Conservation (phyloP, 1,284 basidiomycete genomes). For the Ceratobasidium sp. region DNA sequence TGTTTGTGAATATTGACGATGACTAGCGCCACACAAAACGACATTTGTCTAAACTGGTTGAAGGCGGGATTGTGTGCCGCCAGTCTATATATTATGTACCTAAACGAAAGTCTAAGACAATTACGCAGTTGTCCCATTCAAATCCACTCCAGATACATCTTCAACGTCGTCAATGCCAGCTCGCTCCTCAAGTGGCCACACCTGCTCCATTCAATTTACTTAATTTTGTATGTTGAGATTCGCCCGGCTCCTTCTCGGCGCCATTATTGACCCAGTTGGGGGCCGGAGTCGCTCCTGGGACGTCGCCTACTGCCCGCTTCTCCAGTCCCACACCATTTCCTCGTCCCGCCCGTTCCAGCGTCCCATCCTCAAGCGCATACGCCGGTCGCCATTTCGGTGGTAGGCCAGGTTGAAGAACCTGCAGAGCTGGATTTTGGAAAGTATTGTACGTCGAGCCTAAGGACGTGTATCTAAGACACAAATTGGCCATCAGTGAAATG, state of each 20-base stretch:
- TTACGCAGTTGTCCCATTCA: no score
- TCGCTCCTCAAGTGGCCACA: slow-evolving; percentile 6
- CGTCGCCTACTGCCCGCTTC: slow-evolving; percentile 18
- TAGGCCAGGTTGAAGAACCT: slow-evolving; percentile 42
- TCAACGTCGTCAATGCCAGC: no score
- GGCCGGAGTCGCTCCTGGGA: neutral
- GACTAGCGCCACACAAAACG: no score
- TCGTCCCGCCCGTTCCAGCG: slow-evolving; percentile 75
- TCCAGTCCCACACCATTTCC: slow-evolving; percentile 47
- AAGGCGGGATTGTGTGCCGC: no score
- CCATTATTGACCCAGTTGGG: slow-evolving; percentile 6
- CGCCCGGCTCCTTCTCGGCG: neutral
- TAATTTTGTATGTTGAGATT: neutral
- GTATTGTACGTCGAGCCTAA: slow-evolving; percentile 97
- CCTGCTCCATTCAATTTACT: neutral
- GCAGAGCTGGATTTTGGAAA: slow-evolving; percentile 81
- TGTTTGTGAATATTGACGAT: no score
- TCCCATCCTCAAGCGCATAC: slow-evolving; percentile 82
- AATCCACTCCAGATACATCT: neutral
- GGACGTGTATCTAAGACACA: slow-evolving; percentile 85
- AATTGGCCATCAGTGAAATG: slow-evolving; percentile 1
- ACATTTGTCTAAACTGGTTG: no score
- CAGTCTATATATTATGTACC: no score
- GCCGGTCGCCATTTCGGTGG: slow-evolving; percentile 73
- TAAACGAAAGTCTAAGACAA: no score